phyloP scores from a whole-genome alignment of 148 eudicot species.

The Selenicereus undatus region DNA sequence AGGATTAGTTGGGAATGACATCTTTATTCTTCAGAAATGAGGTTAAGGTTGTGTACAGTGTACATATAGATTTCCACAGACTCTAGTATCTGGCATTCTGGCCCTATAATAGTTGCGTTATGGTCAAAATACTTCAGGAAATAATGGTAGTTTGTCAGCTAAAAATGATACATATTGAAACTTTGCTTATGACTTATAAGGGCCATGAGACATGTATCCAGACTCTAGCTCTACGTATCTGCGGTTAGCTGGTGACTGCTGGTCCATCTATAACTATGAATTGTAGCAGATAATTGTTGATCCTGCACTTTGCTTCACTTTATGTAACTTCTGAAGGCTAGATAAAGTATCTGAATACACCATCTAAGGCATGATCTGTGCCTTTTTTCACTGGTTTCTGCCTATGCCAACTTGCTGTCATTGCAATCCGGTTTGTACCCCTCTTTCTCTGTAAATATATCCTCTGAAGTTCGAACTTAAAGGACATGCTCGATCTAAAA shows the following conservation, averaged over 20 bases:
- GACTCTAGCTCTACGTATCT: background rate
- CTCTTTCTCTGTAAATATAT: background rate
- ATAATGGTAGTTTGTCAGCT: no score
- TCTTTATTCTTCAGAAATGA: background rate
- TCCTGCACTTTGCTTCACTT: background rate
- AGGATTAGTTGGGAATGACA: background rate
- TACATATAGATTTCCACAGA: background rate
- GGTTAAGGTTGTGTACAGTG: background rate
- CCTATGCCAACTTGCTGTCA: slow-evolving; percentile 40
- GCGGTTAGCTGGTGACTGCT: background rate
- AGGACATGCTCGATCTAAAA: background rate
- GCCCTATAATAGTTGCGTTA: background rate
- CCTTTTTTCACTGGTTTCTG: slow-evolving; percentile 42
- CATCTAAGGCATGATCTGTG: background rate
- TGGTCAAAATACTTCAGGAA: background rate
- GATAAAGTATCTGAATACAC: background rate
- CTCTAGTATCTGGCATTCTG: background rate
- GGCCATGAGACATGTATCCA: no score
- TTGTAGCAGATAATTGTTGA: no score
- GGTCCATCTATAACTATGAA: background rate
- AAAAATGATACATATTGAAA: no score
- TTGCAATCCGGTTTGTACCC: slow-evolving; percentile 48
- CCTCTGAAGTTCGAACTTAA: background rate
- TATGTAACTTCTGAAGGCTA: background rate
- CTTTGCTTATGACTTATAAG: no score